Evolutionary conservation across 768 basidiomycete genomes (phyloP).

Genomic region (Naganishia onofrii): DNA sequence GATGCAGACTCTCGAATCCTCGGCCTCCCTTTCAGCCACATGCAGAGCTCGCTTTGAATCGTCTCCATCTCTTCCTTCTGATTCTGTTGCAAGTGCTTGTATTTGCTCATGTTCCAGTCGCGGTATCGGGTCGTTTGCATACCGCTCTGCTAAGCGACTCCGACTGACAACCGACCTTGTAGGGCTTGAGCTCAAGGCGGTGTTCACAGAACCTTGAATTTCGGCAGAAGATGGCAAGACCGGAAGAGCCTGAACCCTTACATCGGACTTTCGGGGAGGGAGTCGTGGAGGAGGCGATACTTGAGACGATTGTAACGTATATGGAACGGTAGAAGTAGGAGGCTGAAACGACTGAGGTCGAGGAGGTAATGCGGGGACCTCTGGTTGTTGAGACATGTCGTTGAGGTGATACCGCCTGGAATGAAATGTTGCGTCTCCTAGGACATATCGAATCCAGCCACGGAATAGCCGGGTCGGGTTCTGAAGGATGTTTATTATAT

Average conservation of each 20-base stretch:
- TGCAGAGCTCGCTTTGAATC: background rate
- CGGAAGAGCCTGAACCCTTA: background rate
- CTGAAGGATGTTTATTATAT: background rate
- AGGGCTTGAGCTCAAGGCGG: background rate
- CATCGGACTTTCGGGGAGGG: constrained; percentile 7
- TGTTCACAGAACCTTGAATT: too few relatives aligned
- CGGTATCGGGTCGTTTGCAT: background rate
- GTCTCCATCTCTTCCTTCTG: constrained; percentile 2
- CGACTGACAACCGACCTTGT: background rate
- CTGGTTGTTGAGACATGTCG: background rate
- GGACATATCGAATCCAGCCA: background rate
- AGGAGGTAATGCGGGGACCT: background rate
- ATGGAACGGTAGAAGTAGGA: background rate
- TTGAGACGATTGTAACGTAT: background rate
- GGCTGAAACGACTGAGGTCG: constrained; percentile 2
- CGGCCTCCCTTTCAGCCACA: background rate
- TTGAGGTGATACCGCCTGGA: background rate
- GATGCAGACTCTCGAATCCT: background rate
- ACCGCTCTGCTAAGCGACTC: too few relatives aligned
- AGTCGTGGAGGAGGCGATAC: background rate
- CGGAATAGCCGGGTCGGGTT: too few relatives aligned
- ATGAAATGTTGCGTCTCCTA: background rate
- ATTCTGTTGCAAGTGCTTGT: background rate
- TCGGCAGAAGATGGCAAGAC: too few relatives aligned
- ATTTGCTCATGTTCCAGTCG: background rate